phyloP scores from a whole-genome alignment of 495 filamentous ascomycete genomes.

The Tuber umbilicatum region DNA sequence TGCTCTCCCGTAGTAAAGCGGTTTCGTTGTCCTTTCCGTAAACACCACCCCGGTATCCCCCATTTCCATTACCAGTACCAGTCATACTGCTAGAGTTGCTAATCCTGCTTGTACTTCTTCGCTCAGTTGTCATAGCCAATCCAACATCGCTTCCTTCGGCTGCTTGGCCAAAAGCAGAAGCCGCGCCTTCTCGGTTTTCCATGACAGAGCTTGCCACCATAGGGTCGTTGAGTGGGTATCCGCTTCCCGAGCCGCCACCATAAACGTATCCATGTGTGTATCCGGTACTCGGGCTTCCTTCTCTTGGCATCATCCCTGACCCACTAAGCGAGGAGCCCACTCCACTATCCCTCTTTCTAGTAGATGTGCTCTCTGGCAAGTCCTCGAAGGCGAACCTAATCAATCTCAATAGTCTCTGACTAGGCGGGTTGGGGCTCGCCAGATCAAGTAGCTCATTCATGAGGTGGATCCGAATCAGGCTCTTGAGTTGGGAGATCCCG shows the following conservation, averaged over 20 bases:
- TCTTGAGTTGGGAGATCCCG: slow-evolving; percentile 41
- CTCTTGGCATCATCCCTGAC: slow-evolving; percentile 31
- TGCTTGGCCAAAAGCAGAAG: slow-evolving; percentile 33
- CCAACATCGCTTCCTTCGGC: slow-evolving; percentile 36
- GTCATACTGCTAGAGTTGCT: slow-evolving; percentile 28
- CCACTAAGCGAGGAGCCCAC: slow-evolving; percentile 36
- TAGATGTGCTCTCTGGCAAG: slow-evolving; percentile 37
- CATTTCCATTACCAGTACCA: slow-evolving; percentile 15
- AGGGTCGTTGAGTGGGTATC: slow-evolving; percentile 37
- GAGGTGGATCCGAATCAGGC: slow-evolving; percentile 40
- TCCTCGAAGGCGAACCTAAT: slow-evolving; percentile 42
- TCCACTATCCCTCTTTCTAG: slow-evolving; percentile 38
- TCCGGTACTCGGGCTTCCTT: slow-evolving; percentile 37
- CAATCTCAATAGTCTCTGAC: slow-evolving; percentile 32
- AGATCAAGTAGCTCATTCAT: slow-evolving; percentile 41
- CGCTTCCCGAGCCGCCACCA: slow-evolving; percentile 34
- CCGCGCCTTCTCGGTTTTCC: slow-evolving; percentile 39
- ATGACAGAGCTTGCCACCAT: slow-evolving; percentile 34
- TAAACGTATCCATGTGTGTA: slow-evolving; percentile 39
- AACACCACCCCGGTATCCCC: slow-evolving; percentile 24
- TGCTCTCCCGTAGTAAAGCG: slow-evolving; percentile 35
- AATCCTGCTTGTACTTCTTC: slow-evolving; percentile 35
- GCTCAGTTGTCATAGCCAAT: slow-evolving; percentile 38
- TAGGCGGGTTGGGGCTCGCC: slow-evolving; percentile 33
- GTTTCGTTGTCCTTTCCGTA: slow-evolving; percentile 42